These are phyloP conservation scores for Synchytrium microbalum DNA, from an alignment of 371 early-diverging fungal genomes.

Conservation along the genomic window DNA sequence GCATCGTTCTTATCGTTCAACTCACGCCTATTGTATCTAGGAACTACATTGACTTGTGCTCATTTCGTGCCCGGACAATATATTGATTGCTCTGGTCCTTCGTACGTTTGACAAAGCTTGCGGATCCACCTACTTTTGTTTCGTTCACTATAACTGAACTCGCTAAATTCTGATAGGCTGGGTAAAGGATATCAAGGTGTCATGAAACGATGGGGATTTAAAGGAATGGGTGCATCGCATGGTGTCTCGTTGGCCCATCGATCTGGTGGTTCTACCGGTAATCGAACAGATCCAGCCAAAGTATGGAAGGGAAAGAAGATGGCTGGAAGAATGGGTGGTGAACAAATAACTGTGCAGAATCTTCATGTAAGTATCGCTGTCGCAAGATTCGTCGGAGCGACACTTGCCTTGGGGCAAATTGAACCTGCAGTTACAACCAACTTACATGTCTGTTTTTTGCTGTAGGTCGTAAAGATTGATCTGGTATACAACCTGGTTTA, in stretches of 20 bases:
- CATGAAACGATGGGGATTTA: conserved; percentile 95
- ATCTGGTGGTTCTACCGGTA: conserved; percentile 91
- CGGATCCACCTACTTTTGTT: conserved; percentile 2
- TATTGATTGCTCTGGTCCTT: conserved; percentile 80
- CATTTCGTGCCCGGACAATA: conserved; percentile 94
- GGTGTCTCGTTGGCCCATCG: conserved; percentile 90
- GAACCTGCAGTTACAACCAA: no score
- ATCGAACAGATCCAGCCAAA: conserved; percentile 79
- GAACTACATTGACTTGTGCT: conserved; percentile 65
- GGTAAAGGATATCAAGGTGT: conserved; percentile 97
- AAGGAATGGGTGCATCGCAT: conserved; percentile 87
- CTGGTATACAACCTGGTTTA: conserved; percentile 71
- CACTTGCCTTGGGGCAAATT: no score
- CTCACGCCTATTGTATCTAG: not conserved
- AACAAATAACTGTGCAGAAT: conserved; percentile 70
- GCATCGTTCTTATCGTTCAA: no score
- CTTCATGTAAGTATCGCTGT: conserved; percentile 47
- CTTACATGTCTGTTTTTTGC: not conserved
- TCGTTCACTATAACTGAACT: not conserved
- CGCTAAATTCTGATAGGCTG: conserved; percentile 37
- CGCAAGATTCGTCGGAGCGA: not conserved
- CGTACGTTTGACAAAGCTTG: conserved; percentile 42
- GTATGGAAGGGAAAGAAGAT: conserved; percentile 97
- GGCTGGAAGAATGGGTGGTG: conserved; percentile 93
- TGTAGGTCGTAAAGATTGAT: conserved; percentile 78